A percentile compares a stretch with the other conserved stretches of the same genome.
phyloP scores from a whole-genome alignment of 192 early-diverging fungal species.

The Polychytrium aggregatum region DNA sequence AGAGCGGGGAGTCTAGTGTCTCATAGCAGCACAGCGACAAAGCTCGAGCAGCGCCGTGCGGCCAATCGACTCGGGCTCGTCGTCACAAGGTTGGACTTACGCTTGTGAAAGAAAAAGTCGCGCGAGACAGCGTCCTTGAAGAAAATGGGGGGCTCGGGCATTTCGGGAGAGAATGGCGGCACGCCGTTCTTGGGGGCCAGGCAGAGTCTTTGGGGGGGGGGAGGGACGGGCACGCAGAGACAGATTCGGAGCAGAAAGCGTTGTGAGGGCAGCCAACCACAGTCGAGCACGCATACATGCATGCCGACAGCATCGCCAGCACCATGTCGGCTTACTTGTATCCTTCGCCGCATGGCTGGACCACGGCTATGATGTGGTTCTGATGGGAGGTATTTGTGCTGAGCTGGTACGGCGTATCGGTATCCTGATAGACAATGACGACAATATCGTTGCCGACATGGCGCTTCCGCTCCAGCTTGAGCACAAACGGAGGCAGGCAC shows the following conservation, averaged over 20 bases:
- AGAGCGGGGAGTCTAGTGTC: neutral
- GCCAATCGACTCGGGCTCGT: neutral
- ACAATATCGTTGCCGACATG: slow-evolving; percentile 70
- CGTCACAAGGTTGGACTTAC: slow-evolving; percentile 18
- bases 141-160: slow-evolving; percentile 46
- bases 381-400: slow-evolving; percentile 37
- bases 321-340: slow-evolving; percentile 16
- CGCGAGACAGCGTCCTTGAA: slow-evolving; percentile 42
- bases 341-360: slow-evolving; percentile 33
- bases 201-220: slow-evolving; percentile 18
- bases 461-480: slow-evolving; percentile 48
- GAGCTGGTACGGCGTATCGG: slow-evolving; percentile 33
- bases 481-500: no score
- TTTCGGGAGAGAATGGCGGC: slow-evolving; percentile 45
- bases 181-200: slow-evolving; percentile 46
- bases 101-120: slow-evolving; percentile 53
- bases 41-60: neutral
- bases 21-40: neutral
- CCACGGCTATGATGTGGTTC: slow-evolving; percentile 45
- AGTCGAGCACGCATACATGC: neutral
- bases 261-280: neutral
- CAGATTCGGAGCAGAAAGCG: neutral
- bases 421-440: slow-evolving; percentile 40
- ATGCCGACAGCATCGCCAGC: neutral
- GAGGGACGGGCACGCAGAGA: neutral